phyloP scores from a whole-genome alignment of 305 asterid species.

The Fraxinus angustifolia region DNA sequence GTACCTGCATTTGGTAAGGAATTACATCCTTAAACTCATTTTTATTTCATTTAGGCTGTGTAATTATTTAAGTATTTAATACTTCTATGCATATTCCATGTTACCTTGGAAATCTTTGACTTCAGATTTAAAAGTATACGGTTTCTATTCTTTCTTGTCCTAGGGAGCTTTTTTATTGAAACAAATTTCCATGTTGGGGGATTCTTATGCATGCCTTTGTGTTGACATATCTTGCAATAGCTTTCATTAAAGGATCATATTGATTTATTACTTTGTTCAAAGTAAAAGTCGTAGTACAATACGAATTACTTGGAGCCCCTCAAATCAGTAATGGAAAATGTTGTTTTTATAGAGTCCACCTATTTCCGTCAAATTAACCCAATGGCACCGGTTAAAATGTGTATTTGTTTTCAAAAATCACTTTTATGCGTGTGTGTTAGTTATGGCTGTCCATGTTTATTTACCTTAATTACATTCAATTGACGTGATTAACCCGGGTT shows the following conservation, averaged over 20 bases:
- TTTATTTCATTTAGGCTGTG: not conserved
- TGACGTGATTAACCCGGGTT: not conserved
- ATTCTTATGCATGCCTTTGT: not conserved
- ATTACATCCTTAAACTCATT: not conserved
- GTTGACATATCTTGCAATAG: not conserved
- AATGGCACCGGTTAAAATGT: not conserved
- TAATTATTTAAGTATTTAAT: not conserved
- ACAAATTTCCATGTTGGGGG: not conserved
- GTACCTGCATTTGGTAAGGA: slow-evolving; percentile 66
- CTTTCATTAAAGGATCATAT: not conserved
- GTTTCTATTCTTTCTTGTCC: not conserved
- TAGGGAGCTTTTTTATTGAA: not conserved
- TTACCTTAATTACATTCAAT: not conserved
- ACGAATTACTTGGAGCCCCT: not conserved
- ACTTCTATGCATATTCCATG: not conserved
- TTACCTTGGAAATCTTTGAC: not conserved
- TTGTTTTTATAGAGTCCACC: not conserved
- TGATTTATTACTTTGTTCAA: not conserved
- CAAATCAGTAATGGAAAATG: not conserved
- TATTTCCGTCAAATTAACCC: not conserved
- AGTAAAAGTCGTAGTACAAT: not conserved
- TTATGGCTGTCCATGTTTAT: not conserved
- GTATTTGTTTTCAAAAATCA: not conserved
- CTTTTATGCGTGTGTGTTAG: not conserved
- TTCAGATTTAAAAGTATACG: not conserved